Base-by-base conservation (phyloP, 2,329 filamentous ascomycete genomes). In the Colletotrichum truncatum region DNA sequence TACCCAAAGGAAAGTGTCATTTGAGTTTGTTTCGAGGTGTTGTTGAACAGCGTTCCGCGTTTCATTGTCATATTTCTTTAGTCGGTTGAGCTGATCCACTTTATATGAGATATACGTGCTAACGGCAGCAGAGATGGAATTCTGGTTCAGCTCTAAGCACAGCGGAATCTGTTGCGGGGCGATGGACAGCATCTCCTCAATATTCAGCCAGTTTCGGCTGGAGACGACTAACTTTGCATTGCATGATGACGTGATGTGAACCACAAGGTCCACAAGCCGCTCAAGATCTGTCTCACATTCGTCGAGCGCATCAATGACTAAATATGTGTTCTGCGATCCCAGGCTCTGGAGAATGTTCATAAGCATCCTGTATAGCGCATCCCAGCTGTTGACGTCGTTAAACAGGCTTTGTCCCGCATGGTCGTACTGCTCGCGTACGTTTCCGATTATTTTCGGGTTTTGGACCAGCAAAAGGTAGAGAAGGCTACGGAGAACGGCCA, bases 401-500 rank as follows among this genome's bases (percentile, higher is more conserved):
- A 85, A 85, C 0, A 80, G 65, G 1, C 53, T 38, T 54, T 72
- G 72, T 1, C 80, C 79, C 0, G 67, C 69, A 3, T 63, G 6
- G 4, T 64, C 48, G 16, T 69, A 49, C 18, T 64, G 16, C 6
- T 63, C 7, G 2, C 51, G 67, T 4, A 69, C 14, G 14, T 39
- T 9, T 2, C 9, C 6, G 14, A 64, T 36, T 6, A 70, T 59
- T 10, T 39, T 23, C 2, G 55, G 65, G 0, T 53, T 10, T 1
- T 53, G 32, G 0, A 60, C 41, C 2, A 79, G 53, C 0, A 87
- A 72, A 10, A 78, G 32, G 39, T 76, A 82, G 0, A 85, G 73
- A 0, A 86, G 72, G 0, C 83, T 80, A 0, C 79, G 76, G 2
- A 85, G 67, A 0, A 84, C 76, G 1, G 80, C 73, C n/a, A n/a